Conservation (phyloP, 352 stramenopile genomes). For the Pythium diclinum region DNA sequence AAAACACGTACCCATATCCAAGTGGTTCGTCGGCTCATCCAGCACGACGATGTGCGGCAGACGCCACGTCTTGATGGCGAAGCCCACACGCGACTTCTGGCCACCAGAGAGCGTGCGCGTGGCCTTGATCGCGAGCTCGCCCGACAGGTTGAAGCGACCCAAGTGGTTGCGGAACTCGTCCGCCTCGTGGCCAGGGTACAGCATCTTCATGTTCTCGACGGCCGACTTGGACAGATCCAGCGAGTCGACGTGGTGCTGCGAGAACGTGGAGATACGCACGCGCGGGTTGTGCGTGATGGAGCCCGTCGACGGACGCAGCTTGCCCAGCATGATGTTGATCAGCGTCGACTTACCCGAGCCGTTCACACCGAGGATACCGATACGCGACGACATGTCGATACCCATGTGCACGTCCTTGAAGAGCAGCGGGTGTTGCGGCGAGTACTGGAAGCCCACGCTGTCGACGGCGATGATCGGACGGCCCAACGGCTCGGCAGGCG, state of each 20-base stretch:
- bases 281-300: slow-evolving; percentile 89
- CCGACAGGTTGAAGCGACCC: slow-evolving; percentile 95
- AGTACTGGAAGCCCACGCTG: slow-evolving; percentile 79
- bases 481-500: slow-evolving; percentile 92
- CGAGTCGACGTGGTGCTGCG: slow-evolving; percentile 95
- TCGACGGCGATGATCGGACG: slow-evolving; percentile 95
- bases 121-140: slow-evolving; percentile 92
- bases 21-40: slow-evolving; percentile 97
- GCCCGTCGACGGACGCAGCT: slow-evolving; percentile 83
- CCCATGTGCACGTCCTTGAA: slow-evolving; percentile 95
- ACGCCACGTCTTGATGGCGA: slow-evolving; percentile 94
- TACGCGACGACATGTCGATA: slow-evolving; percentile 93
- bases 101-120: slow-evolving; percentile 95
- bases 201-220: slow-evolving; percentile 88
- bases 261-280: slow-evolving; percentile 95
- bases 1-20: slow-evolving; percentile 91
- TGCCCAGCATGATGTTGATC: slow-evolving; percentile 96
- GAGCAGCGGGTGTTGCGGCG: slow-evolving; percentile 48
- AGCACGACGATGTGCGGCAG: slow-evolving; percentile 95
- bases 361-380: slow-evolving; percentile 93
- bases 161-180: slow-evolving; percentile 94
- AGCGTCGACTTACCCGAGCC: slow-evolving; percentile 95
- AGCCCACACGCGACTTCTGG: slow-evolving; percentile 93
- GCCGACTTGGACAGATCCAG: slow-evolving; percentile 91
- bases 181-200: slow-evolving; percentile 82